These are phyloP conservation scores for Dendrocalamus latiflorus DNA, from an alignment of 202 grass and related monocot genomes.

Conservation along the genomic window DNA sequence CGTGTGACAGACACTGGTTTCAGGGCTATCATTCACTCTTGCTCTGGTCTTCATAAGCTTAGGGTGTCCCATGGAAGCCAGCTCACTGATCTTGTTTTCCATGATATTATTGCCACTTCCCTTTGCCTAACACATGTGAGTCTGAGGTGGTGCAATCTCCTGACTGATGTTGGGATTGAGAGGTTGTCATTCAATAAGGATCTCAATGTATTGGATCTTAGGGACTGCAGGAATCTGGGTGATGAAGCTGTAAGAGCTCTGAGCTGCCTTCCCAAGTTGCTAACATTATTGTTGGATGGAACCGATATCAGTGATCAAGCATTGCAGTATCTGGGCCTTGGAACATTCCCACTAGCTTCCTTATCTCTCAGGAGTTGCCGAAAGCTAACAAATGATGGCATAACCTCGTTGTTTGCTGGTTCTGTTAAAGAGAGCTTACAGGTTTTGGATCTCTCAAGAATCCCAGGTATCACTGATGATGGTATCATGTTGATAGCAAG, in stretches of 20 bases:
- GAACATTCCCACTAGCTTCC: conserved; percentile 58
- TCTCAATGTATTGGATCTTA: conserved; percentile 83
- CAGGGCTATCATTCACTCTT: too few relatives aligned
- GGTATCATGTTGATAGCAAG: conserved; percentile 70
- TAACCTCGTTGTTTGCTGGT: conserved; percentile 58
- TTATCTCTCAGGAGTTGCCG: conserved; percentile 84
- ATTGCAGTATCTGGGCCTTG: conserved; percentile 70
- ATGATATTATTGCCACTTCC: conserved; percentile 94
- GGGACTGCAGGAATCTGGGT: conserved; percentile 73
- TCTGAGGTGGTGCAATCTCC: conserved; percentile 79
- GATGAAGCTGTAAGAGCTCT: conserved; percentile 83
- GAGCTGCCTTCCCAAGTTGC: conserved; percentile 64
- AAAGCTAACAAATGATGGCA: conserved; percentile 71
- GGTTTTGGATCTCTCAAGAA: conserved; percentile 74
- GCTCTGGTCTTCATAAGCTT: too few relatives aligned
- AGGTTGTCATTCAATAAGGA: conserved; percentile 86
- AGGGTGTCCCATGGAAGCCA: too few relatives aligned
- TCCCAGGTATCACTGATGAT: conserved; percentile 64
- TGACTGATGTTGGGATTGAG: conserved; percentile 70
- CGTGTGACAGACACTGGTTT: too few relatives aligned
- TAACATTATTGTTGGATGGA: conserved; percentile 64
- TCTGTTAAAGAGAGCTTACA: conserved; percentile 57
- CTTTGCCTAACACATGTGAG: conserved; percentile 94
- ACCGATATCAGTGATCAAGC: too few relatives aligned
- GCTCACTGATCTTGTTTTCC: conserved; percentile 95